These are phyloP conservation scores for Adansonia gregorii DNA, from an alignment of 441 rosid genomes.

Conservation along the genomic window DNA sequence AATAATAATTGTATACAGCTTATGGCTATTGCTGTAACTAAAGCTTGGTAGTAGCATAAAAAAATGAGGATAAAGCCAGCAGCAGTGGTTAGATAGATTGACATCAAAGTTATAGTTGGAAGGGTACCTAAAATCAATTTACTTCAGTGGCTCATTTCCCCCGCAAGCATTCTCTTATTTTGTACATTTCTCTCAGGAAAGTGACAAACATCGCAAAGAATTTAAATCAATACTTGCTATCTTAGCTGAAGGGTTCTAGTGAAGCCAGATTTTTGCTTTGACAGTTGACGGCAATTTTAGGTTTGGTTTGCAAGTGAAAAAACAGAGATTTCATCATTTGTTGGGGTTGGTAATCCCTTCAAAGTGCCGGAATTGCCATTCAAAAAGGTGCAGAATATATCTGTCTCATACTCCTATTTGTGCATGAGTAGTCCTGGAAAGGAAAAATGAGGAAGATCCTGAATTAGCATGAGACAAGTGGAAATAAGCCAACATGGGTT, in stretches of 20 bases:
- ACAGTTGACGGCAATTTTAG: too few relatives aligned
- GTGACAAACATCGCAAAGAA: not conserved
- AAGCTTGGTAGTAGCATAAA: not conserved
- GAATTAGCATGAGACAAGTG: not conserved
- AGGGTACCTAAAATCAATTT: not conserved
- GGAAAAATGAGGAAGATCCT: conserved; percentile 1
- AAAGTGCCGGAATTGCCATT: not conserved
- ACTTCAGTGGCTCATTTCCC: not conserved
- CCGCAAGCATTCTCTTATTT: conserved; percentile 9
- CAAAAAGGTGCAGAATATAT: not conserved
- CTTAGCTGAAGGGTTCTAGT: too few relatives aligned
- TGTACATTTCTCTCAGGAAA: not conserved
- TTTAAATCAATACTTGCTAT: too few relatives aligned
- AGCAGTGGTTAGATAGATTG: not conserved
- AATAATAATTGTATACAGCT: not conserved
- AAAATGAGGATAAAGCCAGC: not conserved
- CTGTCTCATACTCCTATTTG: conserved; percentile 7
- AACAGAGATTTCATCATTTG: not conserved
- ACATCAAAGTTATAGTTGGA: conserved; percentile 2
- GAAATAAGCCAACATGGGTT: too few relatives aligned
- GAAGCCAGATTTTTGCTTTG: too few relatives aligned
- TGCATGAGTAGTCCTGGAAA: not conserved
- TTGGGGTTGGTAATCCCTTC: not conserved
- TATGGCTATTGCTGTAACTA: too few relatives aligned
- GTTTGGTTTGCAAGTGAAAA: too few relatives aligned